These are phyloP conservation scores for Metschnikowia drakensbergensis DNA, from an alignment of 805 yeast genomes.

Conservation along the genomic window DNA sequence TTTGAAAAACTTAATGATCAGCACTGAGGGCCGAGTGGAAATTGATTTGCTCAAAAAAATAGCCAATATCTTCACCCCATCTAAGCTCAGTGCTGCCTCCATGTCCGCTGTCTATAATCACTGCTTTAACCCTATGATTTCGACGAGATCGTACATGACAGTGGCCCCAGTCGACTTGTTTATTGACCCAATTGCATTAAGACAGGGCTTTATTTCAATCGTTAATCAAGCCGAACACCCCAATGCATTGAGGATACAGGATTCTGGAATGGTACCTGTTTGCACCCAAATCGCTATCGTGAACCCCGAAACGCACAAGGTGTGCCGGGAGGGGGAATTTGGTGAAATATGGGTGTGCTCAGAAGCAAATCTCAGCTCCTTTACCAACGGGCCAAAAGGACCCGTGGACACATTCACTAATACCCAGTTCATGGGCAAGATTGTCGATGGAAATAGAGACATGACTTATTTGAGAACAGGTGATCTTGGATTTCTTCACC, in stretches of 20 bases:
- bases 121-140: conserved; percentile 73
- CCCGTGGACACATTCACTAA: conserved; percentile 48
- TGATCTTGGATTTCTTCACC: conserved; percentile 88
- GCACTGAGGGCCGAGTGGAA: conserved; percentile 73
- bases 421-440: conserved; percentile 57
- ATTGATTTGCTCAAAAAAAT: conserved; percentile 54
- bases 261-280: conserved; percentile 94
- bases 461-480: conserved; percentile 81
- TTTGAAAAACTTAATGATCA: conserved; percentile 79
- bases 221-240: conserved; percentile 71
- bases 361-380: conserved; percentile 70
- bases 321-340: conserved; percentile 85
- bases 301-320: conserved; percentile 79
- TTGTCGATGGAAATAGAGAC: conserved; percentile 60
- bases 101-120: conserved; percentile 78
- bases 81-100: conserved; percentile 63
- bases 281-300: conserved; percentile 92
- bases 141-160: conserved; percentile 82
- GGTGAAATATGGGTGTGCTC: conserved; percentile 98
- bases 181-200: conserved; percentile 79
- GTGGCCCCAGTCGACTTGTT: conserved; percentile 84
- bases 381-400: conserved; percentile 51
- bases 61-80: conserved; percentile 57
- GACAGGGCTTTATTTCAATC: conserved; percentile 83
- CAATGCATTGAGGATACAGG: conserved; percentile 74